phyloP scores from a whole-genome alignment of 768 basidiomycete genomes.

The Kwoniella dendrophila region DNA sequence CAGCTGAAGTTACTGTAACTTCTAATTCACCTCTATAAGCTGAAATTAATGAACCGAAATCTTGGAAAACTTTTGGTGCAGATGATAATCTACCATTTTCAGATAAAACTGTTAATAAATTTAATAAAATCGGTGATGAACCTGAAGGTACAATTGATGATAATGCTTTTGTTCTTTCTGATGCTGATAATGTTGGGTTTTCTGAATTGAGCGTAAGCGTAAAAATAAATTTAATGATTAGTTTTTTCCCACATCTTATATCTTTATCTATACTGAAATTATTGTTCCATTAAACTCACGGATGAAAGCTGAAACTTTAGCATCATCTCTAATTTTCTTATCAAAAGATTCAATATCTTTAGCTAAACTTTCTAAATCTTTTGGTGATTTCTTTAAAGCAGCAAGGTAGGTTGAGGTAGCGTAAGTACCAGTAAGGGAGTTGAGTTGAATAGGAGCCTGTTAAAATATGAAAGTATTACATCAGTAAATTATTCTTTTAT shows the following conservation, averaged over 20 bases:
- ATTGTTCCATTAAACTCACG: conserved; percentile 53
- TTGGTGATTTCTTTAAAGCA: conserved; percentile 73
- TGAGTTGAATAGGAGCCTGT: conserved; percentile 55
- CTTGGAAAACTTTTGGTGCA: conserved; percentile 81
- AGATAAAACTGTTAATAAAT: conserved; percentile 83
- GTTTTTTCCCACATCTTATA: no score
- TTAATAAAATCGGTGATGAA: conserved; percentile 73
- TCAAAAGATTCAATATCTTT: conserved; percentile 74
- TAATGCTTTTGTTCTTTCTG: conserved; percentile 74
- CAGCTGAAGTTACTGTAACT: conserved; percentile 85
- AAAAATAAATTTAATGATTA: neutral
- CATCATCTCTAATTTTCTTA: conserved; percentile 67
- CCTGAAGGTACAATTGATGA: conserved; percentile 63
- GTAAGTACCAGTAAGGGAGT: conserved; percentile 56
- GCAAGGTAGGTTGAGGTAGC: conserved; percentile 56
- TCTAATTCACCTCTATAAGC: conserved; percentile 90
- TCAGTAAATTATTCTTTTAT: neutral
- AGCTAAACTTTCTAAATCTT: conserved; percentile 81
- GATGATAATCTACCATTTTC: conserved; percentile 90
- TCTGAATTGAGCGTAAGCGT: conserved; percentile 34
- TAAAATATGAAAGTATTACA: neutral
- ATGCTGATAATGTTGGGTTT: conserved; percentile 86
- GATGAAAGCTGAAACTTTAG: conserved; percentile 72
- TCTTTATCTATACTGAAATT: no score
- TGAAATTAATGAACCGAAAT: conserved; percentile 84